These are phyloP conservation scores for Dalbergia cultrata DNA, from an alignment of 306 rosid species.

Conservation along the genomic window DNA sequence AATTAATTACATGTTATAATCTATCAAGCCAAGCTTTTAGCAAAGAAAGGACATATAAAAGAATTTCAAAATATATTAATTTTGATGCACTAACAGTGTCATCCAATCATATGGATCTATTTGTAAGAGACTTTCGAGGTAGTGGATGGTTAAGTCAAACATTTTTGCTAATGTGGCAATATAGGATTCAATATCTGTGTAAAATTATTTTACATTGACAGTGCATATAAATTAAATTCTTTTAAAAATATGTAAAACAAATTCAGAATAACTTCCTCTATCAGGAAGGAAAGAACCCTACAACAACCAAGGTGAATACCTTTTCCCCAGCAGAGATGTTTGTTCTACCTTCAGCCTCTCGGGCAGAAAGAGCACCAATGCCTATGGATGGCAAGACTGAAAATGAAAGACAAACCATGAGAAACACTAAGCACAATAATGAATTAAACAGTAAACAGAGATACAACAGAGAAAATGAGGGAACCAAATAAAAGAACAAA, in stretches of 20 bases:
- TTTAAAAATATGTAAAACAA: constrained; percentile 18
- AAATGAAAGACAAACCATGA: constrained; percentile 48
- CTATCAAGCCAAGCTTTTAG: neutral
- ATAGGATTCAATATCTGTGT: no score
- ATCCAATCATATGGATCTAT: no score
- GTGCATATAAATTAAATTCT: no score
- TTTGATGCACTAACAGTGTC: no score
- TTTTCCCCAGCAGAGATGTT: constrained; percentile 89
- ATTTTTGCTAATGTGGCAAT: no score
- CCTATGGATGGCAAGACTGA: constrained; percentile 96
- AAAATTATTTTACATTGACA: no score
- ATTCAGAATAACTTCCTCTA: constrained; percentile 19
- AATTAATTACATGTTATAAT: neutral
- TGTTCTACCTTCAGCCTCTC: constrained; percentile 98
- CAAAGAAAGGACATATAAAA: constrained; percentile 35
- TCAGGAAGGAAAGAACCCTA: constrained; percentile 17
- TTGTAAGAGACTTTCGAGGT: no score
- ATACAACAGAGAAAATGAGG: constrained; percentile 14
- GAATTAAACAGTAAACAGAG: constrained; percentile 33
- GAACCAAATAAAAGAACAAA: neutral
- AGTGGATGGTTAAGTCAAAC: no score
- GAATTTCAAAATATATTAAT: constrained; percentile 13
- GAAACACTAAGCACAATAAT: constrained; percentile 28
- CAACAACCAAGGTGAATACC: constrained; percentile 60
- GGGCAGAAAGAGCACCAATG: constrained; percentile 88